Evolutionary conservation across 495 filamentous ascomycete genomes (phyloP).

Genomic region (Endocarpon pusillum): DNA sequence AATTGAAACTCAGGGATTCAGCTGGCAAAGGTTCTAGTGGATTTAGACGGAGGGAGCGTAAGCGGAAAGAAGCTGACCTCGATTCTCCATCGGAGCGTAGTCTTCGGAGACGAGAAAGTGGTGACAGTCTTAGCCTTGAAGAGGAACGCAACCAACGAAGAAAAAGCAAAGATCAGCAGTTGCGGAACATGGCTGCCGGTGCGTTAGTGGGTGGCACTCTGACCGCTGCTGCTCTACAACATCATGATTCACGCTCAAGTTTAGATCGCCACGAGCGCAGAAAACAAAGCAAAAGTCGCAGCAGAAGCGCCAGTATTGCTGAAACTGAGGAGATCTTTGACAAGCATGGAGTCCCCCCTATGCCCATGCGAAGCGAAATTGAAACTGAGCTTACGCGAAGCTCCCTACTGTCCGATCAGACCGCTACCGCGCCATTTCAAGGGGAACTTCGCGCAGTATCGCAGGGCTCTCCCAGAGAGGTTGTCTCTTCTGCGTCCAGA

Average conservation of each 20-base stretch:
- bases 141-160: constrained; percentile 36
- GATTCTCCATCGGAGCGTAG: constrained; percentile 29
- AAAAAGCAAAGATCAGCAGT: constrained; percentile 35
- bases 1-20: constrained; percentile 34
- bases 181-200: constrained; percentile 38
- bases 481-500: too few relatives aligned
- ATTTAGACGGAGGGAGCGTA: constrained; percentile 27
- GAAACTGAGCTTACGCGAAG: constrained; percentile 75
- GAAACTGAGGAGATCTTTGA: constrained; percentile 42
- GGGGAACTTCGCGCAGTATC: constrained; percentile 35
- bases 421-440: constrained; percentile 36
- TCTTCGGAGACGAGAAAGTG: constrained; percentile 21
- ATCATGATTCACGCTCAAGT: constrained; percentile 47
- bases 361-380: constrained; percentile 75
- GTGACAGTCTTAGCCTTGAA: constrained; percentile 33
- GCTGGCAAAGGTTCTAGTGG: constrained; percentile 7
- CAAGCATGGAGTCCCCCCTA: constrained; percentile 49
- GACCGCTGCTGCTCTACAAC: constrained; percentile 45
- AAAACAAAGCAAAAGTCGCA: constrained; percentile 31
- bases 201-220: constrained; percentile 38
- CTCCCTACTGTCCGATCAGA: constrained; percentile 73
- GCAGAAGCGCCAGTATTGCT: constrained; percentile 37
- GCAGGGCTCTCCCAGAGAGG: constrained; percentile 31
- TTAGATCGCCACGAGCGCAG: constrained; percentile 33
- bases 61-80: constrained; percentile 1